These are phyloP conservation scores for Acanthamoeba culbertsoni DNA, from an alignment of 208 protist species.

Conservation along the genomic window DNA sequence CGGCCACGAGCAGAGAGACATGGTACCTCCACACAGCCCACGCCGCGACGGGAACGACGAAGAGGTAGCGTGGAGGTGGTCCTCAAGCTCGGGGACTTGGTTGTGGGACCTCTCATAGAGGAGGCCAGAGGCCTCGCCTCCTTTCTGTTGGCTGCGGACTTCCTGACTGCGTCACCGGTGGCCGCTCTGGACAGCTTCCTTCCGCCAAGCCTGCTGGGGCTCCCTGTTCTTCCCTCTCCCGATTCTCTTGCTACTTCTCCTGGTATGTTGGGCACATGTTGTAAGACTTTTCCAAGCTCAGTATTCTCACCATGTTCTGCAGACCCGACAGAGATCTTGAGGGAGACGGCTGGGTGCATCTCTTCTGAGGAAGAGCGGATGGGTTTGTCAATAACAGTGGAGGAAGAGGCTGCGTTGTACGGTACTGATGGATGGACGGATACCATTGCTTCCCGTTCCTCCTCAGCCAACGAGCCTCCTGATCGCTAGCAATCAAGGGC, in stretches of 20 bases:
- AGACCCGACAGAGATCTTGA: not conserved
- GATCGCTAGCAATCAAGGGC: not conserved
- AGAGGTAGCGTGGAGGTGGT: conserved; percentile 7
- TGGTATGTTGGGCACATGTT: not conserved
- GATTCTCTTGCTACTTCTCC: not conserved
- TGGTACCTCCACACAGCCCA: no score
- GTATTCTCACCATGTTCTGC: not conserved
- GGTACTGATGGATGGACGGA: not conserved
- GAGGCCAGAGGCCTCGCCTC: not conserved
- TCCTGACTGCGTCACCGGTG: not conserved
- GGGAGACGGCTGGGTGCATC: no score
- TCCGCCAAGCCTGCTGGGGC: not conserved
- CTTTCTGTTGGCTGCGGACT: not conserved
- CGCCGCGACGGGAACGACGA: not conserved
- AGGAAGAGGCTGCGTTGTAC: not conserved
- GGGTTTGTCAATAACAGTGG: not conserved
- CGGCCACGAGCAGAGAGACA: no score
- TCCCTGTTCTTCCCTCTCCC: not conserved
- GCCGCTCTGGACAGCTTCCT: not conserved
- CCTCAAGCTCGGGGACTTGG: not conserved
- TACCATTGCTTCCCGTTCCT: not conserved
- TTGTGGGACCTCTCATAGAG: not conserved
- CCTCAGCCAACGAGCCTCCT: not conserved
- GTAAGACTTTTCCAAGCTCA: not conserved
- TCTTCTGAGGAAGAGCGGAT: not conserved